Evolutionary conservation across 164 flowering plant genomes (phyloP).

Genomic region (grape (Vitis vinifera)): ASM3070453v1 NC_081814.1:3504501-3505000

Average conservation of each 20-base stretch:
- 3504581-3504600: conserved; percentile 69
- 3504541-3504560: conserved; percentile 22
- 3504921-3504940: conserved; percentile 18
- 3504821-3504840: conserved; percentile 5
- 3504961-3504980: conserved; percentile 92
- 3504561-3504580: too few species aligned
- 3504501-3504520: conserved; percentile 72
- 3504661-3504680: conserved; percentile 42
- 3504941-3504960: conserved; percentile 65
- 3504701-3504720: conserved; percentile 16
- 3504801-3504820: conserved; percentile 15
- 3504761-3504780: conserved; percentile 22
- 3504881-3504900: conserved; percentile 16
- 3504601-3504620: conserved; percentile 67
- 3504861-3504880: conserved; percentile 17
- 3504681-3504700: conserved; percentile 66
- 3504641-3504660: conserved; percentile 26
- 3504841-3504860: conserved; percentile 17
- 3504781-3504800: conserved; percentile 12
- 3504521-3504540: conserved; percentile 68
- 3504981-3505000: not conserved
- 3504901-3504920: conserved; percentile 26
- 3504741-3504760: conserved; percentile 16
- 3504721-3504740: conserved; percentile 27
- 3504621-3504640: conserved; percentile 35